Conservation (phyloP, 1,284 basidiomycete species). For the Ustilago bromivora region DNA sequence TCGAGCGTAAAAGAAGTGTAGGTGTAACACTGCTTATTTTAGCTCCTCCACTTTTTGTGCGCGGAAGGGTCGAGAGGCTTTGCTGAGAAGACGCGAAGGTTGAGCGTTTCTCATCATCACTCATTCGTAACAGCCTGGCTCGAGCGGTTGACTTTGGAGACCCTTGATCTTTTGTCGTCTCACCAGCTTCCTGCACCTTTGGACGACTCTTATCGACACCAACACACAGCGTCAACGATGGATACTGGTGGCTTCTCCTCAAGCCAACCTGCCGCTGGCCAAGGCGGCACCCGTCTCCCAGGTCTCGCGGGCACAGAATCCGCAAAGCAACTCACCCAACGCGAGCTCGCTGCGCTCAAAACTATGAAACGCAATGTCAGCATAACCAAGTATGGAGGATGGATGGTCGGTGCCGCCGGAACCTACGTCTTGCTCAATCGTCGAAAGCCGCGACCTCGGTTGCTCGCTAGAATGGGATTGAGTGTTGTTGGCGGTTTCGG, state of each 20-base stretch:
- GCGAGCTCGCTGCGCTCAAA: conserved; percentile 41
- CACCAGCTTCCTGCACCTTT: not conserved
- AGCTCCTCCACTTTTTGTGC: conserved; percentile 11
- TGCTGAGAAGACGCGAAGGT: not conserved
- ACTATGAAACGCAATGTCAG: conserved; percentile 51
- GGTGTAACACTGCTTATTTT: conserved; percentile 1
- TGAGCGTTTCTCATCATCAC: conserved; percentile 5
- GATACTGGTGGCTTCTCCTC: not conserved
- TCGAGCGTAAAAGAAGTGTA: not conserved
- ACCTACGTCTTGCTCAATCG: conserved; percentile 26
- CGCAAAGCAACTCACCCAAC: conserved; percentile 47
- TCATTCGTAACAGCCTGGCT: not conserved
- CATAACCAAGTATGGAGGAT: conserved; percentile 44
- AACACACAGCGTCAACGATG: no score
- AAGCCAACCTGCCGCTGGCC: not conserved
- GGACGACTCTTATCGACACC: no score
- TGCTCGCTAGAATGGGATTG: conserved; percentile 26
- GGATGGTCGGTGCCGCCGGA: conserved; percentile 44
- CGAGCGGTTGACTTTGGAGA: not conserved
- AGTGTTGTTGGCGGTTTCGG: conserved; percentile 43
- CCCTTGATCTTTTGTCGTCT: not conserved
- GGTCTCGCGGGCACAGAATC: conserved; percentile 42
- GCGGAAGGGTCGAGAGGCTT: not conserved
- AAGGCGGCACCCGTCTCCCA: conserved; percentile 25
- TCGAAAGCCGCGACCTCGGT: conserved; percentile 32